These are phyloP conservation scores for Alternaria sp. DNA, from an alignment of 2,329 filamentous ascomycete species.

Conservation along the genomic window DNA sequence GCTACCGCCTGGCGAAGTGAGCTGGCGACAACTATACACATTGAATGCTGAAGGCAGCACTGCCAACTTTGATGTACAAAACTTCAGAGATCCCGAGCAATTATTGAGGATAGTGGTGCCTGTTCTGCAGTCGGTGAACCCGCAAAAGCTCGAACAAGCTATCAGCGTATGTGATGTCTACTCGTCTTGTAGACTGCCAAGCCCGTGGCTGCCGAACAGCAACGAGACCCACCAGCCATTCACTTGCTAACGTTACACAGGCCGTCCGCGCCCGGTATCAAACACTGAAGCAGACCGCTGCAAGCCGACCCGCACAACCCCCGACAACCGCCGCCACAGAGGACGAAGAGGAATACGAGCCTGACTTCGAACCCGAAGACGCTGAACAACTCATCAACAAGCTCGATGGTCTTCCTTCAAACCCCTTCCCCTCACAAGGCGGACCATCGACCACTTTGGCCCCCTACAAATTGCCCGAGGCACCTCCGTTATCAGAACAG, in stretches of 20 bases:
- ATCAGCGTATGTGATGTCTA: constrained; percentile 66
- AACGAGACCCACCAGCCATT: background rate
- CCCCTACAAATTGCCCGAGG: constrained; percentile 80
- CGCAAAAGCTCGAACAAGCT: constrained; percentile 73
- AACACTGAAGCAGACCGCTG: constrained; percentile 43
- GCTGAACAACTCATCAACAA: constrained; percentile 81
- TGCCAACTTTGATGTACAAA: constrained; percentile 81
- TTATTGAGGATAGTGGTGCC: constrained; percentile 83
- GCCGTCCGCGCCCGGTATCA: constrained; percentile 55
- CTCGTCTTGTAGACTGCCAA: background rate
- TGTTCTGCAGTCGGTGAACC: constrained; percentile 76
- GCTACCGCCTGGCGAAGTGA: constrained; percentile 77
- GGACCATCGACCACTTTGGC: constrained; percentile 59
- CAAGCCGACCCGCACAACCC: constrained; percentile 36
- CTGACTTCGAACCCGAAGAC: constrained; percentile 82
- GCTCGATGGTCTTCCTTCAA: constrained; percentile 72
- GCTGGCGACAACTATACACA: constrained; percentile 84
- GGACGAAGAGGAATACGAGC: constrained; percentile 93
- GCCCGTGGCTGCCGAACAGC: background rate
- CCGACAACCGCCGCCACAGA: constrained; percentile 56
- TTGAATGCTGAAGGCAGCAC: constrained; percentile 78
- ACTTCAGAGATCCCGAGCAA: constrained; percentile 74
- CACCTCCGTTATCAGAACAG: constrained; percentile 75
- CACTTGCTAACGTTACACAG: constrained; percentile 36
- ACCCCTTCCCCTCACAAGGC: constrained; percentile 57